Evolutionary conservation across 495 filamentous ascomycete species (phyloP).

Genomic region (Neurospora sp.): DNA sequence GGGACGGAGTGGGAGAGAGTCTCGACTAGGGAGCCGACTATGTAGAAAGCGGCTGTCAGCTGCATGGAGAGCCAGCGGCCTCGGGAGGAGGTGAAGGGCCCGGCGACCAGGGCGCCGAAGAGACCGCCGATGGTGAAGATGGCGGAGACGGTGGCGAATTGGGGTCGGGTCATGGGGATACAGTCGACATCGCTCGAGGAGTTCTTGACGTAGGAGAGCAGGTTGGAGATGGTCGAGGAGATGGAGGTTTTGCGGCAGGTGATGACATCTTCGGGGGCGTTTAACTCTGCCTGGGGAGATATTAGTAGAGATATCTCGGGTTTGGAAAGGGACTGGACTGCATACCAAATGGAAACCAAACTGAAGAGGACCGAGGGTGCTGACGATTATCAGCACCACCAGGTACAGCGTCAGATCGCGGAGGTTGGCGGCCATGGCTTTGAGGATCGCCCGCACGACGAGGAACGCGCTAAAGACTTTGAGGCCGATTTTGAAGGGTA

Average conservation of each 20-base stretch:
- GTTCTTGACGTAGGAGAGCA: conserved; percentile 17
- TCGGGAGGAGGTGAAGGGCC: conserved; percentile 58
- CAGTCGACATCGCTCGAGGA: conserved; percentile 54
- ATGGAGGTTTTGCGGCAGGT: conserved; percentile 62
- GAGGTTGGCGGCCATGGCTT: conserved; percentile 25
- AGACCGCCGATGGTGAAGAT: conserved; percentile 90
- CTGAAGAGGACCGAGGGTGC: conserved; percentile 72
- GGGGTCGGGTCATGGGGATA: conserved; percentile 65
- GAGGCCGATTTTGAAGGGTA: neutral
- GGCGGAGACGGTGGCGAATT: conserved; percentile 74
- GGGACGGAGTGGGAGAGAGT: conserved; percentile 57
- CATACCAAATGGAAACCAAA: conserved; percentile 90
- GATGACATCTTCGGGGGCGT: conserved; percentile 84
- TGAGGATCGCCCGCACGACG: neutral
- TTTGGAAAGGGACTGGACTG: neutral
- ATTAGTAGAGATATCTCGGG: conserved; percentile 11
- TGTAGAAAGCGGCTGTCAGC: conserved; percentile 62
- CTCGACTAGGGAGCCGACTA: conserved; percentile 65
- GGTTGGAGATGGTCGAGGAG: conserved; percentile 24
- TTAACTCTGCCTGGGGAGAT: conserved; percentile 68
- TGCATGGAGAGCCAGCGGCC: conserved; percentile 68
- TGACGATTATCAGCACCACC: conserved; percentile 50
- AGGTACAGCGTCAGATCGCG: conserved; percentile 53
- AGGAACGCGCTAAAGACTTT: neutral
- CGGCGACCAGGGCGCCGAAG: conserved; percentile 67